These are phyloP conservation scores for Conidiobolus incongruus DNA, from an alignment of 371 early-diverging fungal genomes.

Conservation along the genomic window DNA sequence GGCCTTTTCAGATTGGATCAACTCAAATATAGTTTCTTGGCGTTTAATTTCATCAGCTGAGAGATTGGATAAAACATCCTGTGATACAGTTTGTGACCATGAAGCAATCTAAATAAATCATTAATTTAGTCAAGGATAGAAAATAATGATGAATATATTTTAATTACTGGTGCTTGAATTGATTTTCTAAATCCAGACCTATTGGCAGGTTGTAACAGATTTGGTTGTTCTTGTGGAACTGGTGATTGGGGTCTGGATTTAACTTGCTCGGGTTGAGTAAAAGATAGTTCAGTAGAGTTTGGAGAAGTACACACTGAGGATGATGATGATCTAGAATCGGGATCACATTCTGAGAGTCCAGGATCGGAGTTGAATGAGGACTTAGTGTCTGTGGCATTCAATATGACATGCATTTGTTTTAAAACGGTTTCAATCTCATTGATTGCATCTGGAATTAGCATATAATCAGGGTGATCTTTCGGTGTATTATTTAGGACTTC, in stretches of 20 bases:
- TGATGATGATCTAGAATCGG: not conserved
- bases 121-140: not conserved
- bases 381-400: not conserved
- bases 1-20: constrained; percentile 70
- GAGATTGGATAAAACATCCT: constrained; percentile 42
- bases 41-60: constrained; percentile 49
- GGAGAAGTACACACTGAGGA: not conserved
- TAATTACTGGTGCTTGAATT: too few species aligned
- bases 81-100: constrained; percentile 31
- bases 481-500: not conserved
- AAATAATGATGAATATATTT: not conserved
- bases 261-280: too few species aligned
- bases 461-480: not conserved
- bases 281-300: too few species aligned
- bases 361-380: not conserved
- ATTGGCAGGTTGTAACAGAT: too few species aligned
- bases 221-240: too few species aligned
- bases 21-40: constrained; percentile 78
- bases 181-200: too few species aligned
- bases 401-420: not conserved
- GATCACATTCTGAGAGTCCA: not conserved
- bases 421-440: not conserved
- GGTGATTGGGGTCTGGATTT: too few species aligned
- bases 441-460: not conserved
- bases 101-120: constrained; percentile 6